These are phyloP conservation scores for Xylaria curta DNA, from an alignment of 495 filamentous ascomycete species.

Conservation along the genomic window DNA sequence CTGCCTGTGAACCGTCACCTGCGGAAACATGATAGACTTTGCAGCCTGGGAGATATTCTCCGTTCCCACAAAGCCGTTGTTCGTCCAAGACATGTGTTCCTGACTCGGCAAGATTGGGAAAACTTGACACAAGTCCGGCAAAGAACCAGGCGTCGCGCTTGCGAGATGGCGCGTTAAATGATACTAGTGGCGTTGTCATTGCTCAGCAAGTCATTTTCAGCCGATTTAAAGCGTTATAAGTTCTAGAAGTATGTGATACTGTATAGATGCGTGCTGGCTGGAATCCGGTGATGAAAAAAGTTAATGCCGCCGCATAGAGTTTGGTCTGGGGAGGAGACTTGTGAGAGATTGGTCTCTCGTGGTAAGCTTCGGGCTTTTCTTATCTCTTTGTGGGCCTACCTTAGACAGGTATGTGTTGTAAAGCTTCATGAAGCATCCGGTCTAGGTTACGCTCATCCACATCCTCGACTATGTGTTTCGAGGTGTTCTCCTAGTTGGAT, in stretches of 20 bases:
- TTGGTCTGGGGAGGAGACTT: neutral
- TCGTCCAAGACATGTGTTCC: constrained; percentile 45
- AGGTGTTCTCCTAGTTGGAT: neutral
- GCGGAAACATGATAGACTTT: constrained; percentile 62
- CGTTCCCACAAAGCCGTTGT: constrained; percentile 35
- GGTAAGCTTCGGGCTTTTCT: constrained; percentile 2
- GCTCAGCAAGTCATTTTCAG: constrained; percentile 4
- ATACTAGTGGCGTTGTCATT: constrained; percentile 17
- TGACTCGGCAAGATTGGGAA: constrained; percentile 53
- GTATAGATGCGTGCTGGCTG: neutral
- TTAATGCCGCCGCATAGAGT: neutral
- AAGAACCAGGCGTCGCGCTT: constrained; percentile 50
- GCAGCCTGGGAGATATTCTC: constrained; percentile 50
- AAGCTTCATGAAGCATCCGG: neutral
- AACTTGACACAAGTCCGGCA: constrained; percentile 56
- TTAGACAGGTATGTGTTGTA: neutral
- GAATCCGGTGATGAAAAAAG: neutral
- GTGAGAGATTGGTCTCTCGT: neutral
- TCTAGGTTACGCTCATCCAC: neutral
- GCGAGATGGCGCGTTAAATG: constrained; percentile 40
- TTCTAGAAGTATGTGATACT: neutral
- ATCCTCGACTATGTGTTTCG: neutral
- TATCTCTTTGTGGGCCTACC: constrained; percentile 10
- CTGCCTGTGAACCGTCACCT: constrained; percentile 43
- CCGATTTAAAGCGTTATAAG: neutral